phyloP scores from a whole-genome alignment of 2,329 filamentous ascomycete genomes.

The Microthyrium microscopicum region DNA sequence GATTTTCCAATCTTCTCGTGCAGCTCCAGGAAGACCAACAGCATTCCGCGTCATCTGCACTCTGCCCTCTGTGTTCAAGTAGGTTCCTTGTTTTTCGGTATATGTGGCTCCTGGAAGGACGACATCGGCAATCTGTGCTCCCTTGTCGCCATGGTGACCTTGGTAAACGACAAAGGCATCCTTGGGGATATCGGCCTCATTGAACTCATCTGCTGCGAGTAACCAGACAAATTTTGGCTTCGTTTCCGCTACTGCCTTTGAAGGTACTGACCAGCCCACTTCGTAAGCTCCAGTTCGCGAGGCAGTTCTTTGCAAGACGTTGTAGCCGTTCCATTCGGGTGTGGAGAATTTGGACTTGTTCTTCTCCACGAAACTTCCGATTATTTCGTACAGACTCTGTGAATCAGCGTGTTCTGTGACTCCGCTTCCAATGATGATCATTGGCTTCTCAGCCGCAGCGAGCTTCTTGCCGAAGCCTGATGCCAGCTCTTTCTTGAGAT shows the following conservation, averaged over 20 bases:
- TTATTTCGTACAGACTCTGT: conserved; percentile 81
- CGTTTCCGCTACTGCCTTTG: conserved; percentile 61
- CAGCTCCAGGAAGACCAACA: conserved; percentile 72
- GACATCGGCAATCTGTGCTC: conserved; percentile 83
- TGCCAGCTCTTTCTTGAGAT: conserved; percentile 70
- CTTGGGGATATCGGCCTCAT: conserved; percentile 74
- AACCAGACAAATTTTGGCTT: conserved; percentile 94
- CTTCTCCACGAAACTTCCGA: conserved; percentile 86
- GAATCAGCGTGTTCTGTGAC: conserved; percentile 83
- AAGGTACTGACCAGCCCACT: conserved; percentile 83
- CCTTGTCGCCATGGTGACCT: conserved; percentile 89
- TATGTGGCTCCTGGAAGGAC: conserved; percentile 89
- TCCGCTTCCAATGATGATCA: conserved; percentile 91
- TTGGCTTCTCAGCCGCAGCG: conserved; percentile 69
- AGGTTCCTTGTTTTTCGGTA: conserved; percentile 91
- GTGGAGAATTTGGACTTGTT: conserved; percentile 77
- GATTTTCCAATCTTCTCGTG: conserved; percentile 98
- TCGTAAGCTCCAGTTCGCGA: conserved; percentile 90
- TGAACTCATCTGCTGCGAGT: conserved; percentile 84
- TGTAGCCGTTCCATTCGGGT: conserved; percentile 92
- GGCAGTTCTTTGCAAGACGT: conserved; percentile 83
- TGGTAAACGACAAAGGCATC: conserved; percentile 96
- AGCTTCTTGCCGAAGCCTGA: conserved; percentile 91
- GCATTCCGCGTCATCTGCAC: conserved; percentile 87
- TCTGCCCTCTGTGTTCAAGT: conserved; percentile 94